Percentiles rank a stretch among this genome's conserved stretches.
These are phyloP conservation scores for Zanthoxylum bungeanum DNA, from an alignment of 345 rosid genomes.

Conservation along the genomic window DNA sequence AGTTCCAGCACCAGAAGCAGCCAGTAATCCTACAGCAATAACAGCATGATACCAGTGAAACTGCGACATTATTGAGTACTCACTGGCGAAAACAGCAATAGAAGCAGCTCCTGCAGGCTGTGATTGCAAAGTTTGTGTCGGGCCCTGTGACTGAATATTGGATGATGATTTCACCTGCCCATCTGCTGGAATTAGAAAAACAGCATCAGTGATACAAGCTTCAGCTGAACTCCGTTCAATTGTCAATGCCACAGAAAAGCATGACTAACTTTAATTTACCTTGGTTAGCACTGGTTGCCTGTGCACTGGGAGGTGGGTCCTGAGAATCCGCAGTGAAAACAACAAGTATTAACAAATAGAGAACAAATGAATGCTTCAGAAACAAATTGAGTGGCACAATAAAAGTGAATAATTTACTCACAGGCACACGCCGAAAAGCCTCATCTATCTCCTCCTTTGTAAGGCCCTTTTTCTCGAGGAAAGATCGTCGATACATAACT, in stretches of 20 bases:
- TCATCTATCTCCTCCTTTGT: slow-evolving; percentile 96
- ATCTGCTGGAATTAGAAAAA: slow-evolving; percentile 35
- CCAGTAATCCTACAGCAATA: slow-evolving; percentile 70
- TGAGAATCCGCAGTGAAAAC: slow-evolving; percentile 20
- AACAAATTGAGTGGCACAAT: neutral
- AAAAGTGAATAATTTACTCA: slow-evolving; percentile 29
- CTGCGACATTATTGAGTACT: slow-evolving; percentile 28
- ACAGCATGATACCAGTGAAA: slow-evolving; percentile 90
- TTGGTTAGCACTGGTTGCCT: slow-evolving; percentile 46
- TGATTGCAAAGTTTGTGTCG: slow-evolving; percentile 43
- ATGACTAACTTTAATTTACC: slow-evolving; percentile 37
- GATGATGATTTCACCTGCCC: slow-evolving; percentile 49
- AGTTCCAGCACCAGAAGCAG: slow-evolving; percentile 88
- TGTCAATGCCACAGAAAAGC: neutral
- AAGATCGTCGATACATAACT: slow-evolving; percentile 80
- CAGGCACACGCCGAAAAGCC: slow-evolving; percentile 94
- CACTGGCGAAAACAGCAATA: slow-evolving; percentile 33
- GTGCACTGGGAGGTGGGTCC: slow-evolving; percentile 84
- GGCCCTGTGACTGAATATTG: slow-evolving; percentile 49
- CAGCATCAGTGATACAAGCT: slow-evolving; percentile 15
- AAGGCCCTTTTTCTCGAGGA: slow-evolving; percentile 95
- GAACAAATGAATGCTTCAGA: slow-evolving; percentile 5
- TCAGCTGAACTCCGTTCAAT: slow-evolving; percentile 8
- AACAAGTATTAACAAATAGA: neutral
- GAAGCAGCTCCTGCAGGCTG: slow-evolving; percentile 54